These are phyloP conservation scores for Guadua angustifolia DNA, from an alignment of 176 grass and related monocot genomes.

Conservation along the genomic window DNA sequence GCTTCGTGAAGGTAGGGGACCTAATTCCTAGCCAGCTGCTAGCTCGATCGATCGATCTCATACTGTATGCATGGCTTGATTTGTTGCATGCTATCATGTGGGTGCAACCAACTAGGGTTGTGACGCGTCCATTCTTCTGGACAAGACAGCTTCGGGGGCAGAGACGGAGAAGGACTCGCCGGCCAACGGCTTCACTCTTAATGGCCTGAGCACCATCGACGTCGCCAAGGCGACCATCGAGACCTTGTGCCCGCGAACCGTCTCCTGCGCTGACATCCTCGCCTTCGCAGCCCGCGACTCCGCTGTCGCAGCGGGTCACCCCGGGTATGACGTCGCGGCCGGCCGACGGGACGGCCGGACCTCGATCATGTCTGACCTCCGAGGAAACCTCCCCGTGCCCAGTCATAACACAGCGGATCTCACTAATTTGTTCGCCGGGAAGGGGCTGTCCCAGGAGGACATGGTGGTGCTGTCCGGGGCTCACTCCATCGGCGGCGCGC, in stretches of 20 bases:
- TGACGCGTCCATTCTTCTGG: slow-evolving; percentile 60
- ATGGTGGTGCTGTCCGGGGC: slow-evolving; percentile 59
- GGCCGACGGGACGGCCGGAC: slow-evolving; percentile 52
- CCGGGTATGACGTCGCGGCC: slow-evolving; percentile 30
- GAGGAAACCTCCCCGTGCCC: slow-evolving; percentile 48
- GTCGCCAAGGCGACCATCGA: slow-evolving; percentile 41
- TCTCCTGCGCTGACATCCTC: no score
- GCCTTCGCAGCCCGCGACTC: slow-evolving; percentile 60
- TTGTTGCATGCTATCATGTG: no score
- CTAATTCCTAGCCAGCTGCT: background rate
- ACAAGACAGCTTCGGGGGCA: slow-evolving; percentile 48
- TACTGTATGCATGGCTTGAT: no score
- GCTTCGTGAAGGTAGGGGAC: slow-evolving; percentile 58
- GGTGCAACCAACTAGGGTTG: slow-evolving; percentile 44
- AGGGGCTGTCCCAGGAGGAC: slow-evolving; percentile 51
- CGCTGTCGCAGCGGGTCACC: slow-evolving; percentile 43
- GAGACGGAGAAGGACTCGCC: slow-evolving; percentile 58
- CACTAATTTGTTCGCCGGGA: slow-evolving; percentile 34
- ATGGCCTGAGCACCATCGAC: slow-evolving; percentile 49
- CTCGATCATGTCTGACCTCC: slow-evolving; percentile 50
- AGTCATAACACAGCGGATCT: slow-evolving; percentile 34
- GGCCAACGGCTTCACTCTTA: slow-evolving; percentile 55
- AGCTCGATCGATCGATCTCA: no score
- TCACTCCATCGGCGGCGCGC: slow-evolving; percentile 70
- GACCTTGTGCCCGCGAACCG: slow-evolving; percentile 49